phyloP scores from a whole-genome alignment of 441 rosid genomes.

The Sinapis alba region DNA sequence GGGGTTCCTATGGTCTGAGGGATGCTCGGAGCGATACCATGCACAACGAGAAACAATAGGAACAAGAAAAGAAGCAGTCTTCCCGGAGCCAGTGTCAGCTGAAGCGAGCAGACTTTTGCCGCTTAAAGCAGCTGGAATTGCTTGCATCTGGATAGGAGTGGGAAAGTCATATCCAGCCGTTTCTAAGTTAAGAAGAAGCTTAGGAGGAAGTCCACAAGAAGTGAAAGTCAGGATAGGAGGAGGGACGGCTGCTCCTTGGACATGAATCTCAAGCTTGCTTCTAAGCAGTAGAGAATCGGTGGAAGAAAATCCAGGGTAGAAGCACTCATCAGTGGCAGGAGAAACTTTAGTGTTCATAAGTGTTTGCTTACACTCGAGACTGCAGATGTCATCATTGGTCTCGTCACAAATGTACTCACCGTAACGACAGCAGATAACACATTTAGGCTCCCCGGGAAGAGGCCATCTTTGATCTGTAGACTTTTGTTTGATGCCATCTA shows the following conservation, averaged over 20 bases:
- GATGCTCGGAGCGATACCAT: constrained; percentile 41
- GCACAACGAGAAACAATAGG: constrained; percentile 72
- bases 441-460: constrained; percentile 67
- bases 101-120: constrained; percentile 77
- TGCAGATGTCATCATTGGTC: constrained; percentile 87
- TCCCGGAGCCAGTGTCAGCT: constrained; percentile 87
- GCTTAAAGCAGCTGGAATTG: constrained; percentile 71
- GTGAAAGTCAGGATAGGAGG: constrained; percentile 67
- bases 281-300: constrained; percentile 58
- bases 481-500: constrained; percentile 57
- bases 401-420: constrained; percentile 89
- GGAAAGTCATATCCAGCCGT: constrained; percentile 73
- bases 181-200: constrained; percentile 71
- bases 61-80: constrained; percentile 84
- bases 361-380: constrained; percentile 77
- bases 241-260: constrained; percentile 57
- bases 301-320: constrained; percentile 56
- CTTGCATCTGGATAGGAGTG: constrained; percentile 91
- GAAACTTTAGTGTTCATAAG: constrained; percentile 43
- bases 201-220: constrained; percentile 63
- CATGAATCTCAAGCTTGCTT: constrained; percentile 67
- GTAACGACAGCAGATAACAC: constrained; percentile 77
- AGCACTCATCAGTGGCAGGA: constrained; percentile 75
- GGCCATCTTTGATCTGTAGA: constrained; percentile 78
- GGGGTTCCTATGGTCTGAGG: constrained; percentile 47